Conservation (phyloP, 2,329 filamentous ascomycete genomes). For the Aspergillus sp. region DNA sequence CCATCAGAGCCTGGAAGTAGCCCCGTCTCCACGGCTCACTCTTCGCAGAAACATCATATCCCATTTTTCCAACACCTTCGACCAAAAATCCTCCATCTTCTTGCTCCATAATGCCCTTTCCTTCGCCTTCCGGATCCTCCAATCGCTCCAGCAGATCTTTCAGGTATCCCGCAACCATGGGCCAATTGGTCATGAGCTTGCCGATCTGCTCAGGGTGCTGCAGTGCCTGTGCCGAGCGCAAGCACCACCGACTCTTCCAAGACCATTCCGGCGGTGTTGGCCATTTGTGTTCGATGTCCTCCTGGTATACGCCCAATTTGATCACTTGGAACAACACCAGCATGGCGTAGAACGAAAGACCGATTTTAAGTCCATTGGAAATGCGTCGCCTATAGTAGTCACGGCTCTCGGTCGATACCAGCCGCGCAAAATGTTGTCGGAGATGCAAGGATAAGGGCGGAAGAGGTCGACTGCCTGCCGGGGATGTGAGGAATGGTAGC, state of each 20-base stretch:
- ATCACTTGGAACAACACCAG: constrained; percentile 62
- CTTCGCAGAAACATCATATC: constrained; percentile 71
- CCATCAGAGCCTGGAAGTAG: constrained; percentile 81
- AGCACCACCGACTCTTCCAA: constrained; percentile 66
- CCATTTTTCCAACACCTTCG: constrained; percentile 57
- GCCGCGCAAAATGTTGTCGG: constrained; percentile 61
- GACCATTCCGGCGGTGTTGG: constrained; percentile 84
- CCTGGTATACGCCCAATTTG: constrained; percentile 68
- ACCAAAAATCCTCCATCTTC: constrained; percentile 54
- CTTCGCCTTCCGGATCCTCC: constrained; percentile 70
- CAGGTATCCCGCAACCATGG: constrained; percentile 62
- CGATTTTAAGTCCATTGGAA: constrained; percentile 68
- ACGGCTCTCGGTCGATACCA: constrained; percentile 74
- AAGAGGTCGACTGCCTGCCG: constrained; percentile 49
- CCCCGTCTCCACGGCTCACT: constrained; percentile 82
- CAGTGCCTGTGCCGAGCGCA: constrained; percentile 65
- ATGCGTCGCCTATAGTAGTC: constrained; percentile 49
- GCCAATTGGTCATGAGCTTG: constrained; percentile 66
- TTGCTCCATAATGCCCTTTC: constrained; percentile 62
- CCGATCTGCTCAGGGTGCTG: constrained; percentile 59
- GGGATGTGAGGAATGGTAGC: constrained; percentile 65
- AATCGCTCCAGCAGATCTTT: constrained; percentile 64
- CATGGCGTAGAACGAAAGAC: constrained; percentile 70
- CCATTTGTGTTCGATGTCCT: constrained; percentile 71
- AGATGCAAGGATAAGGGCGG: constrained; percentile 56